phyloP scores from a whole-genome alignment of 768 basidiomycete genomes.

The Tulasnella sp. region DNA sequence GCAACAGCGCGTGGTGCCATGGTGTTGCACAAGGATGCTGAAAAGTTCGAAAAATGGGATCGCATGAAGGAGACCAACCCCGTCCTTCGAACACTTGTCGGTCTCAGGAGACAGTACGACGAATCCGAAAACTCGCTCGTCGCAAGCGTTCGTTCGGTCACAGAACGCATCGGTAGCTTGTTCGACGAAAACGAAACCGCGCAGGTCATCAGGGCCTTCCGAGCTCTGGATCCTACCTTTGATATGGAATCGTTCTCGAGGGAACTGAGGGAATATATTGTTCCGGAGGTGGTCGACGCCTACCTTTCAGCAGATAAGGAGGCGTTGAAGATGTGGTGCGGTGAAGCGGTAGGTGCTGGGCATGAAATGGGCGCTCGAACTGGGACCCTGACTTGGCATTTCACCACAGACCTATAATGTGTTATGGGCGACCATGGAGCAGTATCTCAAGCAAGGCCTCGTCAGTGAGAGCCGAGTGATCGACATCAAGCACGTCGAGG shows the following conservation, averaged over 20 bases:
- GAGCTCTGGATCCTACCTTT: constrained; percentile 81
- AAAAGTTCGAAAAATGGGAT: constrained; percentile 76
- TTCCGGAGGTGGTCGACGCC: constrained; percentile 96
- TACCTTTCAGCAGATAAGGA: constrained; percentile 88
- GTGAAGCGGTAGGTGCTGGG: constrained; percentile 73
- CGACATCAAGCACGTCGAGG: constrained; percentile 96
- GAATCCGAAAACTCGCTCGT: constrained; percentile 93
- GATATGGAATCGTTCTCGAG: constrained; percentile 80
- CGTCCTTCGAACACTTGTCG: constrained; percentile 55
- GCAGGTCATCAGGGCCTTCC: constrained; percentile 86
- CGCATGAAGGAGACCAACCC: constrained; percentile 73
- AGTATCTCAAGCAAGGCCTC: constrained; percentile 84
- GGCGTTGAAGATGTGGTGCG: constrained; percentile 82
- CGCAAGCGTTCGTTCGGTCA: constrained; percentile 73
- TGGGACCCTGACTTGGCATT: neutral
- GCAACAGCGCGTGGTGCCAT: constrained; percentile 68
- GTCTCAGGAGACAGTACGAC: constrained; percentile 68
- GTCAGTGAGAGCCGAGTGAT: constrained; percentile 90
- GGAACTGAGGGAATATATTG: constrained; percentile 92
- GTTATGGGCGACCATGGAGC: constrained; percentile 97
- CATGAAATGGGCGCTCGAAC: neutral
- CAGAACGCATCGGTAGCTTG: constrained; percentile 70
- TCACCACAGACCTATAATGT: constrained; percentile 82
- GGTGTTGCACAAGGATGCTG: constrained; percentile 77
- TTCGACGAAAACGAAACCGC: constrained; percentile 98